Evolutionary conservation across 2,329 filamentous ascomycete species (phyloP), one percentile per base, ranked within the genome.

Genomic region (Stemphylium lycopersici): DNA sequence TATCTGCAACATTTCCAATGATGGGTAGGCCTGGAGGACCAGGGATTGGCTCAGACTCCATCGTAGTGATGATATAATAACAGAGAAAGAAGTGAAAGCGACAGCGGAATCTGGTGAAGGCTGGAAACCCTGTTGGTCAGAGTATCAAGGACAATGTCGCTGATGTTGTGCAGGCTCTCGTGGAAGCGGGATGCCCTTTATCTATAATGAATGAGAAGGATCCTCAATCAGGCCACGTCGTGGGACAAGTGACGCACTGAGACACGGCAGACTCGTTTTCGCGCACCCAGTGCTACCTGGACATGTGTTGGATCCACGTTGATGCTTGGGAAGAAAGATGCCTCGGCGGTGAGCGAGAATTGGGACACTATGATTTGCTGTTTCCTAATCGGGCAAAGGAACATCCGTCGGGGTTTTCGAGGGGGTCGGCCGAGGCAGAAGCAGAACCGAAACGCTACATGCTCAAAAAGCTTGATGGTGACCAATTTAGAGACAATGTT

Each of bases 21-120:
- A 91, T 71, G 1, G 87, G 88, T 51, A 88, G 76, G 2, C 84
- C 86, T 48, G 80, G 80, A 22, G 88, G 88, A 41, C 84, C 81
- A 1, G 88, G 87, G 48, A 91, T 88, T 2, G 56, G 53, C 37
- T 56, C 54, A 29, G 81, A 78, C 16, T 68, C 62, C 66, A 66
- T 64, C 16, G 32, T 43, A 26, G n/a, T 24, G 33, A 18, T 7
- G 26, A 13, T 8, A 3, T 13, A 4, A 38, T 4, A 7, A 37
- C 8, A 32, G 15, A 40, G 39, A 16, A 36, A 15, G 15, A 45
- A 31, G 11, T 4, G 26, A 20, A 12, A 36, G 3, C 18, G 33
- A 16, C 4, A 15, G 26, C 13, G 5, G 12, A 46, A 13, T 15
- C 4, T 7, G 48, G 16, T 7, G 20, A 12, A 22, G 12, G 13